phyloP scores from a whole-genome alignment of 495 filamentous ascomycete genomes.

The Pyrenula aspistea region DNA sequence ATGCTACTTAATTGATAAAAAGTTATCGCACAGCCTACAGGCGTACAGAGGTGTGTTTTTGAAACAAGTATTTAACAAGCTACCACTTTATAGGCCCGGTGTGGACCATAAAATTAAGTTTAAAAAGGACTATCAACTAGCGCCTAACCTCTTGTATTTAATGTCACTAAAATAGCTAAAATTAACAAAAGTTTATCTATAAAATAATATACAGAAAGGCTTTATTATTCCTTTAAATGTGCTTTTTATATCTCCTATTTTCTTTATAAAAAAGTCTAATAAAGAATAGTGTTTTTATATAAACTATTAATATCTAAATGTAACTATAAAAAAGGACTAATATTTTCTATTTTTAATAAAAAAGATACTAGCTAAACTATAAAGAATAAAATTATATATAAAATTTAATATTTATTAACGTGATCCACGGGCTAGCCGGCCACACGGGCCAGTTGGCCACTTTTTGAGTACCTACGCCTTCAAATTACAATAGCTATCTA shows the following conservation, averaged over 20 bases:
- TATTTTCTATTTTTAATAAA: conserved; percentile 5
- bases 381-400: conserved; percentile 4
- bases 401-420: conserved; percentile 7
- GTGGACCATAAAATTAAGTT: background rate
- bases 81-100: background rate
- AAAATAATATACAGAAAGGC: background rate
- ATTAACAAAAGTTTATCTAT: background rate
- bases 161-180: background rate
- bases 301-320: conserved; percentile 4
- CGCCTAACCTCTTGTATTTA: background rate
- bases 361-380: conserved; percentile 1
- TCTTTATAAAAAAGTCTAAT: background rate
- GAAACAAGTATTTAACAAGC: background rate
- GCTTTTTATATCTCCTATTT: background rate
- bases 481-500: too few species aligned
- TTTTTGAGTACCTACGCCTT: too few species aligned
- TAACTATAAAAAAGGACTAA: conserved; percentile 3
- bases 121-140: background rate
- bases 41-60: background rate
- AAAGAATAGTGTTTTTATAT: background rate
- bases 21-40: background rate
- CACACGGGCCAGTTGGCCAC: too few species aligned
- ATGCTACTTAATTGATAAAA: background rate
- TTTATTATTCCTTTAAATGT: background rate
- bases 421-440: too few species aligned